These are phyloP conservation scores for Starmerella kuoi DNA, from an alignment of 805 yeast genomes.

Conservation along the genomic window DNA sequence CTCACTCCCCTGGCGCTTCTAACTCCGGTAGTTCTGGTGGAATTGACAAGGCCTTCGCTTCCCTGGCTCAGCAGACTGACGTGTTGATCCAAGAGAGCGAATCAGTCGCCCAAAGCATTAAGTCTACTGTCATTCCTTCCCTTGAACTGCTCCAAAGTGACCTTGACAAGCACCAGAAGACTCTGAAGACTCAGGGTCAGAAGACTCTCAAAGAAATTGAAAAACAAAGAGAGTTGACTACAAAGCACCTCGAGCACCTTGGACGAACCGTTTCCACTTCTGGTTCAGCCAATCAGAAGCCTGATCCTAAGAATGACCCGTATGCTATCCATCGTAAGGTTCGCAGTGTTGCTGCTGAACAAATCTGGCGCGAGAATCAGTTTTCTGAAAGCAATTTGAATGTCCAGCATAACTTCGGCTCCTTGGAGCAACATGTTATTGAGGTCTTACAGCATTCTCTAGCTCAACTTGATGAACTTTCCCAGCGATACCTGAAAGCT, in stretches of 20 bases:
- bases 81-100: slow-evolving; percentile 27
- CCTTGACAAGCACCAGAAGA: slow-evolving; percentile 35
- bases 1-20: not conserved
- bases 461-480: slow-evolving; percentile 25
- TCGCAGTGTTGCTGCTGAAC: slow-evolving; percentile 31
- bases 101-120: slow-evolving; percentile 31
- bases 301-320: slow-evolving; percentile 37
- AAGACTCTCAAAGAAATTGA: slow-evolving; percentile 32
- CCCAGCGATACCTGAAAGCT: slow-evolving; percentile 26
- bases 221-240: slow-evolving; percentile 28
- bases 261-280: slow-evolving; percentile 24
- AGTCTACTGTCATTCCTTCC: slow-evolving; percentile 34
- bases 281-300: slow-evolving; percentile 25
- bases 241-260: slow-evolving; percentile 32
- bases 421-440: slow-evolving; percentile 35
- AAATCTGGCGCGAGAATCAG: slow-evolving; percentile 36
- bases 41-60: slow-evolving; percentile 20
- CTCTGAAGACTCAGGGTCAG: slow-evolving; percentile 28
- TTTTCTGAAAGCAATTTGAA: slow-evolving; percentile 34
- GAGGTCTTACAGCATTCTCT: slow-evolving; percentile 34
- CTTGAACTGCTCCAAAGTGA: slow-evolving; percentile 34
- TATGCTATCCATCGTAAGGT: slow-evolving; percentile 34
- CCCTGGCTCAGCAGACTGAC: slow-evolving; percentile 28
- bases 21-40: not conserved
- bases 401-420: slow-evolving; percentile 33